Percentiles rank a stretch among this genome's conserved stretches.
These are phyloP conservation scores for Backusella tarrabulga DNA, from an alignment of 192 early-diverging fungal species.

Conservation along the genomic window DNA sequence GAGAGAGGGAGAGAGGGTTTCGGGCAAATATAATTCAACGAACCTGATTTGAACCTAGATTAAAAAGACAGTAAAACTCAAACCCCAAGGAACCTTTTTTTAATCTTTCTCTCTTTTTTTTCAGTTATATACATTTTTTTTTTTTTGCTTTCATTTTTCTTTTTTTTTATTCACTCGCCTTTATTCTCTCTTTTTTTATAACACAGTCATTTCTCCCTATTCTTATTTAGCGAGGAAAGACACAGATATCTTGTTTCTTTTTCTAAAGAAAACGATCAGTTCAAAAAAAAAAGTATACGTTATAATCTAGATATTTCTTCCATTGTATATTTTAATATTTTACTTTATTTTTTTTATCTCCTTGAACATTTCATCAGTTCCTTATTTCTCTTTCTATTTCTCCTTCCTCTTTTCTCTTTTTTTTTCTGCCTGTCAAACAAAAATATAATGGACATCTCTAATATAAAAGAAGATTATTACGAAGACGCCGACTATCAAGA, in stretches of 20 bases:
- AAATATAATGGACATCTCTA: neutral
- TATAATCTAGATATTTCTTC: neutral
- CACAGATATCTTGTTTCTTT: neutral
- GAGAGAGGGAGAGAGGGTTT: neutral
- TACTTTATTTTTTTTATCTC: conserved; percentile 1
- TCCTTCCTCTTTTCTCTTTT: neutral
- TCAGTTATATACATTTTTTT: neutral
- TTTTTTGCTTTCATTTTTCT: neutral
- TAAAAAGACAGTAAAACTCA: neutral
- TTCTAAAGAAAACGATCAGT: neutral
- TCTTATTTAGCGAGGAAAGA: conserved; percentile 3
- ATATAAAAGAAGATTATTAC: neutral
- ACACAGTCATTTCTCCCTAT: neutral
- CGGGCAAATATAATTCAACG: conserved; percentile 15
- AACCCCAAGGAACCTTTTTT: conserved; percentile 10
- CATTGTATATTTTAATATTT: conserved; percentile 1
- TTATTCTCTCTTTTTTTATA: neutral
- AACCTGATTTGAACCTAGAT: conserved; percentile 8
- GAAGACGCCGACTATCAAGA: conserved; percentile 5
- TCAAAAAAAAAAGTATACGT: neutral
- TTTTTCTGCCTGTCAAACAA: neutral
- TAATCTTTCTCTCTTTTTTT: neutral
- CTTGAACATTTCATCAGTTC: neutral
- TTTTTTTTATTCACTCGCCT: conserved; percentile 1
- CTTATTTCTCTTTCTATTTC: neutral